These are phyloP conservation scores for Podospora appendiculata DNA, from an alignment of 495 filamentous ascomycete genomes.

Conservation along the genomic window DNA sequence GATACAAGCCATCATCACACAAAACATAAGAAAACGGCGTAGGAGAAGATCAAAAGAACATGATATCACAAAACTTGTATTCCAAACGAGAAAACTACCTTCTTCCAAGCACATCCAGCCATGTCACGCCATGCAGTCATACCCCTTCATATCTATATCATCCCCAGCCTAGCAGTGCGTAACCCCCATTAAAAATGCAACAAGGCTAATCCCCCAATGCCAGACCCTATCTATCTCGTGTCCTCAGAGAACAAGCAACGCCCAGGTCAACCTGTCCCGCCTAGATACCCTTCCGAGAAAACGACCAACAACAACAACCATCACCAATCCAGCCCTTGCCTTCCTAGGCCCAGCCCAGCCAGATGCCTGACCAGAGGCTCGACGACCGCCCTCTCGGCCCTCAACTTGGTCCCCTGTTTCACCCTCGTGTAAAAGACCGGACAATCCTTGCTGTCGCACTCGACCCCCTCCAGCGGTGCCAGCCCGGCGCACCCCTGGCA, in stretches of 20 bases:
- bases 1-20: too few relatives aligned
- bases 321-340: background rate
- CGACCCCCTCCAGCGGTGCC: conserved; percentile 64
- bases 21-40: too few relatives aligned
- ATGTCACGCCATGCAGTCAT: too few relatives aligned
- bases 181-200: too few relatives aligned
- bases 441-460: conserved; percentile 85
- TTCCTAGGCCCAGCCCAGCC: conserved; percentile 23
- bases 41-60: too few relatives aligned
- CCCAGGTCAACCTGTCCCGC: background rate
- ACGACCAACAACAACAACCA: background rate
- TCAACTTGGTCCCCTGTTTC: conserved; percentile 56
- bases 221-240: background rate
- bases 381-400: conserved; percentile 46
- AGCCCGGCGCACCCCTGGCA: conserved; percentile 78
- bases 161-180: too few relatives aligned
- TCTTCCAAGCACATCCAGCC: too few relatives aligned
- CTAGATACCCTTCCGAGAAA: background rate
- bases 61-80: too few relatives aligned
- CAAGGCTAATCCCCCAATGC: too few relatives aligned
- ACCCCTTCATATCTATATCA: too few relatives aligned
- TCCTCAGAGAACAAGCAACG: background rate
- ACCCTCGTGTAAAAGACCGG: conserved; percentile 85
- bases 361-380: conserved; percentile 51
- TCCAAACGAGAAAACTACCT: too few relatives aligned